Percentiles rank a stretch among this genome's conserved stretches.
Evolutionary conservation across 2,329 filamentous ascomycete genomes (phyloP).

Genomic region (Calonectria naviculata): DNA sequence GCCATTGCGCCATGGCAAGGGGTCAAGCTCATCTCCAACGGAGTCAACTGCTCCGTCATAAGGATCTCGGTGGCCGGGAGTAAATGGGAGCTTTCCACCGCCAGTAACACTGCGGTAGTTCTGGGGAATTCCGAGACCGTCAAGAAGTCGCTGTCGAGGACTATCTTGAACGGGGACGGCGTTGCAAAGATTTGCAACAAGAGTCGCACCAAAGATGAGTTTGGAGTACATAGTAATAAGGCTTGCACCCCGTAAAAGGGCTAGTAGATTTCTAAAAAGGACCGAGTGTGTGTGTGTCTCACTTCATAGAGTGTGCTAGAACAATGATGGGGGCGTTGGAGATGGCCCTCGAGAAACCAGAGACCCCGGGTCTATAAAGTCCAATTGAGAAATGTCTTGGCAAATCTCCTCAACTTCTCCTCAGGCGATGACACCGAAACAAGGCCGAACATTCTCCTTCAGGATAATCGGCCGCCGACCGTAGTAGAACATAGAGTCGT

Average conservation of each 20-base stretch:
- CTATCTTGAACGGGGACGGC: conserved; percentile 55
- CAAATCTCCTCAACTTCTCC: neutral
- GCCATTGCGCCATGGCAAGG: conserved; percentile 73
- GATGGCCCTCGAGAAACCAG: neutral
- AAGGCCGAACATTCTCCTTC: conserved; percentile 17
- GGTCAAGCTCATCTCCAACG: conserved; percentile 69
- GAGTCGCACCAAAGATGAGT: conserved; percentile 19
- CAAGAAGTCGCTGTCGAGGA: conserved; percentile 64
- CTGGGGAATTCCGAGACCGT: conserved; percentile 58
- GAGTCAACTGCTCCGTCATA: conserved; percentile 73
- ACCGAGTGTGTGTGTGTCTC: conserved; percentile 6
- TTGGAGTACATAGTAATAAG: conserved; percentile 29
- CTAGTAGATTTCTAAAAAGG: neutral
- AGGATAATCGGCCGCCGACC: conserved; percentile 17
- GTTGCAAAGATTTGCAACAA: conserved; percentile 28
- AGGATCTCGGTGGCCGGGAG: conserved; percentile 68
- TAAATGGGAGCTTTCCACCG: conserved; percentile 62
- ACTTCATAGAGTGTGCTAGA: neutral
- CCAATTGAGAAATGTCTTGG: neutral
- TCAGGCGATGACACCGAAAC: conserved; percentile 25
- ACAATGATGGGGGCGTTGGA: conserved; percentile 2
- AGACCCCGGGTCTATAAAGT: conserved; percentile 21
- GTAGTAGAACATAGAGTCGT: conserved; percentile 21
- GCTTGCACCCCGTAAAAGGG: neutral
- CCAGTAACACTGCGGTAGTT: conserved; percentile 51